A percentile compares a stretch with the other conserved stretches of the same genome.
phyloP scores from a whole-genome alignment of 2,329 filamentous ascomycete genomes.

The Pseudonectria buxi region DNA sequence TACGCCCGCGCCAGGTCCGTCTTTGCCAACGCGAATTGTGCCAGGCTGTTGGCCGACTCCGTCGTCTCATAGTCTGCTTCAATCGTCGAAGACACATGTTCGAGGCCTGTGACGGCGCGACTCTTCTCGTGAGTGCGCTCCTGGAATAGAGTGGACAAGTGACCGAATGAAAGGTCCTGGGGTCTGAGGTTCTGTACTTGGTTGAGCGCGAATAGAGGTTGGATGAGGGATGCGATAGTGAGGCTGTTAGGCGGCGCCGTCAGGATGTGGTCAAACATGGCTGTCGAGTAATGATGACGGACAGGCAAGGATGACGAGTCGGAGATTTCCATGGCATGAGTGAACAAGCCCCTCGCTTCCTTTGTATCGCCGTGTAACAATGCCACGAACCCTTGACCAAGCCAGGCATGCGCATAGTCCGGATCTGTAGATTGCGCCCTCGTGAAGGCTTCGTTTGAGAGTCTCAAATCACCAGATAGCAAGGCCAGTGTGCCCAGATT shows the following conservation, averaged over 20 bases:
- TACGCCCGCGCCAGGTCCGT: slow-evolving; percentile 81
- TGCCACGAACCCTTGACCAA: slow-evolving; percentile 85
- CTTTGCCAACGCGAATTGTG: slow-evolving; percentile 73
- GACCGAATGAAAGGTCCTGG: slow-evolving; percentile 63
- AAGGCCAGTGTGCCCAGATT: slow-evolving; percentile 85
- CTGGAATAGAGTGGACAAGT: slow-evolving; percentile 72
- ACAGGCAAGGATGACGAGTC: slow-evolving; percentile 67
- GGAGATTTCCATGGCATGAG: slow-evolving; percentile 89
- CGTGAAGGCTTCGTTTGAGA: slow-evolving; percentile 88
- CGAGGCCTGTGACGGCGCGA: slow-evolving; percentile 57
- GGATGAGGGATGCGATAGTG: slow-evolving; percentile 61
- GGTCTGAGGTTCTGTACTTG: slow-evolving; percentile 70
- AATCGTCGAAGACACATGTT: slow-evolving; percentile 58
- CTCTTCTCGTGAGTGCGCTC: slow-evolving; percentile 69
- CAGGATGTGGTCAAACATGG: slow-evolving; percentile 75
- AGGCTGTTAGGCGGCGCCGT: slow-evolving; percentile 41
- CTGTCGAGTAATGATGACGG: slow-evolving; percentile 71
- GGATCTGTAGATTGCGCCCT: slow-evolving; percentile 90
- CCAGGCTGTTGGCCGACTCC: slow-evolving; percentile 68
- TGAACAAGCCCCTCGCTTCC: slow-evolving; percentile 80
- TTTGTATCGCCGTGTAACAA: slow-evolving; percentile 64
- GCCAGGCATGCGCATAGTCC: slow-evolving; percentile 87
- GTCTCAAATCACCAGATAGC: slow-evolving; percentile 70
- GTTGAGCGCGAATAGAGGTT: slow-evolving; percentile 80
- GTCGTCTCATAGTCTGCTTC: slow-evolving; percentile 80